Percentiles rank a stretch among this genome's conserved stretches.
These are phyloP conservation scores for Fereydounia khargensis DNA, from an alignment of 1,284 basidiomycete species.

Conservation along the genomic window DNA sequence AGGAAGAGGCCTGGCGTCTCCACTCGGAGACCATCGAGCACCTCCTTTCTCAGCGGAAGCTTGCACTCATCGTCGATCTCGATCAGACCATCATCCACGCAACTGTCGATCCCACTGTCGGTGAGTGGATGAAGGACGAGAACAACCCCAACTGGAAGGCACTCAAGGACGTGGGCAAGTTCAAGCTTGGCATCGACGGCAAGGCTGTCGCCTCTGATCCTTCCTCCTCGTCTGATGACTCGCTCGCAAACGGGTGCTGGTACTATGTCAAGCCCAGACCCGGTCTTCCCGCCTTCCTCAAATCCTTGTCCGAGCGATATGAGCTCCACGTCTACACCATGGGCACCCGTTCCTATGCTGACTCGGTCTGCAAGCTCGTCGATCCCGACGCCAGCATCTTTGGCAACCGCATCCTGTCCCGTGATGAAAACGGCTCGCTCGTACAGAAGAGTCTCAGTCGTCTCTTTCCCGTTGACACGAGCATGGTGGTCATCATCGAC, in stretches of 20 bases:
- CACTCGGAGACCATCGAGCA: slow-evolving; percentile 76
- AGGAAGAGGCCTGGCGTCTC: slow-evolving; percentile 75
- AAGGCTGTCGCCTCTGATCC: slow-evolving; percentile 59
- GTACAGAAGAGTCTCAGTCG: slow-evolving; percentile 87
- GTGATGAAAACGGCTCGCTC: slow-evolving; percentile 79
- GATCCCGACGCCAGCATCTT: slow-evolving; percentile 85
- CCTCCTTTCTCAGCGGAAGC: slow-evolving; percentile 72
- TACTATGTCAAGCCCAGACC: slow-evolving; percentile 95
- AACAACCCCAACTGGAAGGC: slow-evolving; percentile 84
- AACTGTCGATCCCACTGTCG: slow-evolving; percentile 95
- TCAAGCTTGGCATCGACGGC: slow-evolving; percentile 78
- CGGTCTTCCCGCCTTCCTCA: slow-evolving; percentile 77
- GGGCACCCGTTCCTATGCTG: slow-evolving; percentile 95
- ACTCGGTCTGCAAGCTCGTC: slow-evolving; percentile 88
- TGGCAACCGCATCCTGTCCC: slow-evolving; percentile 79
- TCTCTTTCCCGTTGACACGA: slow-evolving; percentile 85
- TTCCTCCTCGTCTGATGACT: no score
- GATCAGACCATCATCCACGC: slow-evolving; percentile 99
- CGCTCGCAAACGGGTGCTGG: slow-evolving; percentile 67
- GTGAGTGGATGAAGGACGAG: slow-evolving; percentile 87
- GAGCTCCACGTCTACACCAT: slow-evolving; percentile 99
- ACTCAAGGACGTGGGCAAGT: slow-evolving; percentile 78
- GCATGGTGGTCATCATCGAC: slow-evolving; percentile 98
- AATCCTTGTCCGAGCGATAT: slow-evolving; percentile 72
- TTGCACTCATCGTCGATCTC: slow-evolving; percentile 94